A percentile compares a stretch with the other conserved stretches of the same genome.
Evolutionary conservation across 345 rosid genomes (phyloP).

Genomic region (Acer campestre): DNA sequence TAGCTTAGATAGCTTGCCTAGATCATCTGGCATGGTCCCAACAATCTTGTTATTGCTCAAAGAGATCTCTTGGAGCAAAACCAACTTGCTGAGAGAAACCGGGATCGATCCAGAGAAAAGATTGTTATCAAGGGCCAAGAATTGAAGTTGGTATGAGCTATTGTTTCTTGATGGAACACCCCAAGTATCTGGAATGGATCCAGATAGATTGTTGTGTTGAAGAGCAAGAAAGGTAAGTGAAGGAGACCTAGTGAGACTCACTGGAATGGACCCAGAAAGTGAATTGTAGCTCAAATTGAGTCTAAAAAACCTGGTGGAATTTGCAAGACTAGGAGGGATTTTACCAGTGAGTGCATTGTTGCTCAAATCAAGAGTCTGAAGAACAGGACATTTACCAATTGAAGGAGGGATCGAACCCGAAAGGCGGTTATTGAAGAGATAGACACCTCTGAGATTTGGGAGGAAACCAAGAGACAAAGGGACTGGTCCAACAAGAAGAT

Average conservation of each 20-base stretch:
- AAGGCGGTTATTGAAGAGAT: constrained; percentile 90
- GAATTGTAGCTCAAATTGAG: constrained; percentile 77
- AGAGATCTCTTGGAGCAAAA: constrained; percentile 52
- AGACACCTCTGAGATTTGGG: constrained; percentile 68
- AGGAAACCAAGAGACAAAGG: constrained; percentile 84
- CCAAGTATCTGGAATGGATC: constrained; percentile 62
- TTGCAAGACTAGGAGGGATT: constrained; percentile 70
- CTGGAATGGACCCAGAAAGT: constrained; percentile 61
- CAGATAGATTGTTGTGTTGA: constrained; percentile 74
- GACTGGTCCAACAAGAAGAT: constrained; percentile 61
- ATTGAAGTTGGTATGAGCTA: constrained; percentile 42
- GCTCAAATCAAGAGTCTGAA: constrained; percentile 77
- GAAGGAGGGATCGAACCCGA: constrained; percentile 81
- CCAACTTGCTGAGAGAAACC: constrained; percentile 48
- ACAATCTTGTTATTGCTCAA: constrained; percentile 66
- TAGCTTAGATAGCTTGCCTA: constrained; percentile 50
- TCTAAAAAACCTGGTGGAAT: constrained; percentile 62
- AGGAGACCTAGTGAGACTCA: constrained; percentile 42
- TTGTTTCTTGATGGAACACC: constrained; percentile 28
- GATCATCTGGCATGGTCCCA: constrained; percentile 54
- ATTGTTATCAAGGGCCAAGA: constrained; percentile 51
- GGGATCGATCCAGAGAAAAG: constrained; percentile 61
- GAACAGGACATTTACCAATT: constrained; percentile 62
- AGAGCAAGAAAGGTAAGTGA: constrained; percentile 71
- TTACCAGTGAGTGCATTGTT: constrained; percentile 59